Evolutionary conservation across 352 stramenopile species (phyloP).

Genomic region (Pythium rhizo-oryzae): DNA sequence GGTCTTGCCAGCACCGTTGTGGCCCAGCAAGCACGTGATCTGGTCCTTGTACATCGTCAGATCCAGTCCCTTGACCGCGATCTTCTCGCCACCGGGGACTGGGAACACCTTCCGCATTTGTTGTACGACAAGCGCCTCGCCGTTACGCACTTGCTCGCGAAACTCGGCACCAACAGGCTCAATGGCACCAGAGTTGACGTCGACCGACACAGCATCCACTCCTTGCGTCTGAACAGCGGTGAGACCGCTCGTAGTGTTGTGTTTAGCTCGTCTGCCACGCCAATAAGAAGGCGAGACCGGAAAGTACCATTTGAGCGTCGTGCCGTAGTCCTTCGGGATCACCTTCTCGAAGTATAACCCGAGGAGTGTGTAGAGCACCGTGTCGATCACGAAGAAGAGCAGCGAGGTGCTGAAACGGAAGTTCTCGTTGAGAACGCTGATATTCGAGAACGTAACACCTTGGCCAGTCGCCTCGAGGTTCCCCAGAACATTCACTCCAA

Average conservation of each 20-base stretch:
- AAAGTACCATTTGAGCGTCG: conserved; percentile 92
- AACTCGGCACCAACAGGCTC: conserved; percentile 46
- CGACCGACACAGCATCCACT: conserved; percentile 32
- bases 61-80: conserved; percentile 85
- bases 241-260: background rate
- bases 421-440: conserved; percentile 47
- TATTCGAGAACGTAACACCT: conserved; percentile 49
- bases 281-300: conserved; percentile 84
- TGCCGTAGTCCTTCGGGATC: conserved; percentile 91
- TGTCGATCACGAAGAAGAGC: conserved; percentile 86
- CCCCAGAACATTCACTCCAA: conserved; percentile 60
- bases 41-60: no score
- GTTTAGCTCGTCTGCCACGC: conserved; percentile 29
- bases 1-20: conserved; percentile 82
- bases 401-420: conserved; percentile 68
- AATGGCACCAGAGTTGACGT: conserved; percentile 54
- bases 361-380: conserved; percentile 88
- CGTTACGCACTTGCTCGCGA: conserved; percentile 47
- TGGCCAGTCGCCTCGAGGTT: conserved; percentile 55
- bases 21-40: no score
- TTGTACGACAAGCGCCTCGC: conserved; percentile 55
- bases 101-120: conserved; percentile 74
- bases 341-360: conserved; percentile 94
- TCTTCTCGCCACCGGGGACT: conserved; percentile 77
- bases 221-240: conserved; percentile 26